These are phyloP conservation scores for Linnemannia schmuckeri DNA, from an alignment of 192 early-diverging fungal genomes.

Conservation along the genomic window DNA sequence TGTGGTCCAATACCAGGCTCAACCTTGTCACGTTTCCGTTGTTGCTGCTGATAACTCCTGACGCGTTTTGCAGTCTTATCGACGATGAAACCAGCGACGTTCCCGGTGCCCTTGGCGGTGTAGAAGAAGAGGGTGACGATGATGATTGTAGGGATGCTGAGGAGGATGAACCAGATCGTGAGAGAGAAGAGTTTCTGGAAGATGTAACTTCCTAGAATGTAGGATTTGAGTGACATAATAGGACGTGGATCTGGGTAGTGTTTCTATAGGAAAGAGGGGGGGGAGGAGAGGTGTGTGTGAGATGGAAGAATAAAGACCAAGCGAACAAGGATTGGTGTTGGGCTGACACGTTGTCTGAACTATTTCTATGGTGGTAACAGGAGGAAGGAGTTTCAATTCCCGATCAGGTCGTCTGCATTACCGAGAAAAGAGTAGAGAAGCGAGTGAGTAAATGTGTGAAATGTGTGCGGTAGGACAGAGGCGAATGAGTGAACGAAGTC, in stretches of 20 bases:
- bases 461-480: too few relatives aligned
- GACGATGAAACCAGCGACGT: conserved; percentile 32
- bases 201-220: conserved; percentile 22
- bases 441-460: too few relatives aligned
- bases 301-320: too few relatives aligned
- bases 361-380: too few relatives aligned
- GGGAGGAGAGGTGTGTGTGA: background rate
- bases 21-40: conserved; percentile 39
- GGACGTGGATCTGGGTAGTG: background rate
- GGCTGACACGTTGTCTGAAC: too few relatives aligned
- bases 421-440: too few relatives aligned
- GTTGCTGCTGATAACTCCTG: conserved; percentile 33
- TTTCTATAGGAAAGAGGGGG: background rate
- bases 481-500: too few relatives aligned
- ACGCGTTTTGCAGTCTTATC: conserved; percentile 42
- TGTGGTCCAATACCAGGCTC: background rate
- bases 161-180: conserved; percentile 31
- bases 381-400: too few relatives aligned
- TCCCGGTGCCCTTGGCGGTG: conserved; percentile 43
- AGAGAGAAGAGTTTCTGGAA: conserved; percentile 36
- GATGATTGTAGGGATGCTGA: conserved; percentile 28
- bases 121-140: conserved; percentile 18
- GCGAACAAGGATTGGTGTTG: too few relatives aligned
- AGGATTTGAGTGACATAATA: conserved; percentile 46
- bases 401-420: too few relatives aligned